Base-by-base conservation (phyloP, 306 rosid genomes). In the Herpetospermum pedunculosum region DNA sequence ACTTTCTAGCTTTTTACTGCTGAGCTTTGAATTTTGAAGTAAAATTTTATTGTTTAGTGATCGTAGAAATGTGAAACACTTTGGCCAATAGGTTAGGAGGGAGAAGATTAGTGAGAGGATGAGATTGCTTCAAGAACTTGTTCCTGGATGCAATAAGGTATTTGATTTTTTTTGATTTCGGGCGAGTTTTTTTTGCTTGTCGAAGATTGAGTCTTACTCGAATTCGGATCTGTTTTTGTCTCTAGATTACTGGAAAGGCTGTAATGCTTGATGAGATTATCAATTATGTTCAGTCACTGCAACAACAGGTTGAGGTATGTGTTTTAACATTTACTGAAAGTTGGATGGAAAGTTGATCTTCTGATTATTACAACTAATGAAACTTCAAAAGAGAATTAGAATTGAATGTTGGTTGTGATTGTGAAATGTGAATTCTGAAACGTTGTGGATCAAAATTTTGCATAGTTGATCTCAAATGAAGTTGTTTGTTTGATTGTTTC, bases 211-310 rank as follows among this genome's bases (percentile, higher is more conserved):
- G 18, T 41, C 10, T 26, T 19, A 53, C 43, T 62, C 12, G 11
- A 26, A 18, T 7, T 28, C 10, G 19, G 70, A n/a, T 75, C 47
- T 19, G 29, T 43, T 13, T 62, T 35, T 21, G 72, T 35, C 70
- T 63, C 52, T 76, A 95, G 97, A 95, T 95, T 81, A 95, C 97
- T 77, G 99, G 99, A 78, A 95, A 95, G 78, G 97, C 97, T 11
- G 99, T 95, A 30, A 95, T 95, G 99, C 97, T 95, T 57, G 99
- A 95, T 83, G 99, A 95, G 82, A 95, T 95, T 75, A 95, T 95
- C 74, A 95, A 95, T 82, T 95, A 95, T 43, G 99, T 95, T 73
- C 99, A 91, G 74, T 95, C 99, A 19, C 88, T 95, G 82, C 99
- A 95, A 76, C 97, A 95, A 76, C 99, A 95, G 80, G 99, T 95